Conservation (phyloP, 1,139 yeast genomes). For the Eremothecium sinecaudum region DNA sequence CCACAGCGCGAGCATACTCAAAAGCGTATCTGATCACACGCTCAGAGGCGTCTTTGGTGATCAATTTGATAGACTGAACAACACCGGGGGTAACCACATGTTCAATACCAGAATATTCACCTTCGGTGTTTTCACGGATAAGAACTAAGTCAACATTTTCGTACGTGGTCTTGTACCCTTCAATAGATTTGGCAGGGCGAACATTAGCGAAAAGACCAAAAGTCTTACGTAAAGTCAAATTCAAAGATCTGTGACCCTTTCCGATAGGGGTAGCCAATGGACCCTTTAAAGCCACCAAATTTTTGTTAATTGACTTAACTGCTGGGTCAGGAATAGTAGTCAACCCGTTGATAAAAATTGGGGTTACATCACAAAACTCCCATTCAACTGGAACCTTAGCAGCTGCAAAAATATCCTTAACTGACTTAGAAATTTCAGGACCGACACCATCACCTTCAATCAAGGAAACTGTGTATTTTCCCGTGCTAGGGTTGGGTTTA, state of each 20-base stretch:
- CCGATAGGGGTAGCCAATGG: slow-evolving; percentile 98
- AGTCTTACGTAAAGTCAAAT: slow-evolving; percentile 94
- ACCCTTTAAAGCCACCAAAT: slow-evolving; percentile 92
- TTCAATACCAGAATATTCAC: slow-evolving; percentile 98
- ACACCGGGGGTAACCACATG: slow-evolving; percentile 98
- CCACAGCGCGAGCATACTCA: slow-evolving; percentile 86
- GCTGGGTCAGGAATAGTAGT: slow-evolving; percentile 92
- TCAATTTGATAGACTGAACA: slow-evolving; percentile 93
- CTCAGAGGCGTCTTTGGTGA: slow-evolving; percentile 92
- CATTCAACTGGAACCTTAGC: slow-evolving; percentile 93
- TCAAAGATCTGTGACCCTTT: slow-evolving; percentile 96
- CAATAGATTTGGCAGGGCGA: slow-evolving; percentile 91
- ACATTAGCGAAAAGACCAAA: slow-evolving; percentile 94
- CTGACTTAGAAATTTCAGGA: slow-evolving; percentile 87
- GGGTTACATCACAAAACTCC: slow-evolving; percentile 96
- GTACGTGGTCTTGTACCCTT: slow-evolving; percentile 92
- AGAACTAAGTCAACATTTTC: slow-evolving; percentile 89
- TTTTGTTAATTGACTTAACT: slow-evolving; percentile 82
- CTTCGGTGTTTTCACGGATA: slow-evolving; percentile 98
- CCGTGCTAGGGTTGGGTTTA: slow-evolving; percentile 36
- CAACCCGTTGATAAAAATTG: slow-evolving; percentile 82
- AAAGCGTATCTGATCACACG: slow-evolving; percentile 94
- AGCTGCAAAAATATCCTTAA: slow-evolving; percentile 81
- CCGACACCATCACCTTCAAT: slow-evolving; percentile 99
- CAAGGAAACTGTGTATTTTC: slow-evolving; percentile 85